Percentiles rank a stretch among this genome's conserved stretches.
These are phyloP conservation scores for Exophiala mesophila DNA, from an alignment of 2,329 filamentous ascomycete species.

Conservation along the genomic window DNA sequence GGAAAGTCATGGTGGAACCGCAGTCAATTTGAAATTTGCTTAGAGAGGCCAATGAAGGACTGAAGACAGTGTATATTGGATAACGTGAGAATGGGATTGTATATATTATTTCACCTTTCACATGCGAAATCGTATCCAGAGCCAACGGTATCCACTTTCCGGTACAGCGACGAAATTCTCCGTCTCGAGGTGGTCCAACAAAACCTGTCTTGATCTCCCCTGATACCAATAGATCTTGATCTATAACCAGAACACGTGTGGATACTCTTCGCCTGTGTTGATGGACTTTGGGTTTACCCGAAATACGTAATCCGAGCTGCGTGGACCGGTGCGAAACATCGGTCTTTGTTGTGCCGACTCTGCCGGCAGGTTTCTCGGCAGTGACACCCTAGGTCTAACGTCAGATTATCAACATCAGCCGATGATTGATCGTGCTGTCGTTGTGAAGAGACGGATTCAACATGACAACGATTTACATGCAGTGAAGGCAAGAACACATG, in stretches of 20 bases:
- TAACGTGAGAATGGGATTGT: background rate
- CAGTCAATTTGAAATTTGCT: background rate
- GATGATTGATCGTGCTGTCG: background rate
- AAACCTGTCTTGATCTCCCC: too few species aligned
- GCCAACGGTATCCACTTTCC: background rate
- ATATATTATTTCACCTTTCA: background rate
- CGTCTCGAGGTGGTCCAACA: too few species aligned
- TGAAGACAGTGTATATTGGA: background rate
- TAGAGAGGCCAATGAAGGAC: background rate
- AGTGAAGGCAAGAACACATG: background rate
- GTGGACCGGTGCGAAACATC: too few species aligned
- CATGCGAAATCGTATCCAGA: background rate
- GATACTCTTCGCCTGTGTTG: too few species aligned
- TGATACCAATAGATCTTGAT: too few species aligned
- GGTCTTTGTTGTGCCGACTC: background rate
- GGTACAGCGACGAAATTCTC: too few species aligned
- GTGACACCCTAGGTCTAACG: background rate
- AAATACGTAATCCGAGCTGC: too few species aligned
- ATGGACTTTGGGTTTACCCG: too few species aligned
- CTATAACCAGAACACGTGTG: too few species aligned
- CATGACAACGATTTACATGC: background rate
- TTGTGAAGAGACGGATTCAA: background rate
- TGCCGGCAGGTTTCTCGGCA: background rate
- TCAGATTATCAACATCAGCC: background rate
- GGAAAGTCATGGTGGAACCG: slow-evolving; percentile 47